Conservation (phyloP, 768 basidiomycete species). For the Rhizopogon salebrosus region DNA sequence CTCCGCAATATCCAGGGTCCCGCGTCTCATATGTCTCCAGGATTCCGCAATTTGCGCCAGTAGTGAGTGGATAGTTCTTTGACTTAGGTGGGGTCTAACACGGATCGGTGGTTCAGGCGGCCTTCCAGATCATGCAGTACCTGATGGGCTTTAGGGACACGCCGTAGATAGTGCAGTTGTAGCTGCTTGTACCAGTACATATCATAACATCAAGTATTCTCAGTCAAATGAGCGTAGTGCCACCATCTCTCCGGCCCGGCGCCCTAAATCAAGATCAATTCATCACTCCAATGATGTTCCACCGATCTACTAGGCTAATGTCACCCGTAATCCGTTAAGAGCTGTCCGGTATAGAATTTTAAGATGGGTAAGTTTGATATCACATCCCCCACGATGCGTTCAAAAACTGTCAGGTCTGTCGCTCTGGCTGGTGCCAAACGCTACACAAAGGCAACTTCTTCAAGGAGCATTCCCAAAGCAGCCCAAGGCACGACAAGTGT, state of each 20-base stretch:
- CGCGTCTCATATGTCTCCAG: conserved; percentile 22
- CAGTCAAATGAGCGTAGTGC: too few relatives aligned
- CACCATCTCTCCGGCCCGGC: too few relatives aligned
- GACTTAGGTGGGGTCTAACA: neutral
- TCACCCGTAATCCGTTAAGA: too few relatives aligned
- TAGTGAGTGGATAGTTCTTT: conserved; percentile 31
- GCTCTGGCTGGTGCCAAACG: conserved; percentile 66
- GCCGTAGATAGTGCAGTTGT: conserved; percentile 25
- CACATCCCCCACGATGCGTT: neutral
- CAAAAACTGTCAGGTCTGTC: conserved; percentile 40
- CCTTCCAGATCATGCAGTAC: conserved; percentile 65
- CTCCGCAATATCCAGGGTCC: neutral
- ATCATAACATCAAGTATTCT: neutral
- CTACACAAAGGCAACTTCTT: conserved; percentile 39
- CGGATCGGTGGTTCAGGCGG: conserved; percentile 36
- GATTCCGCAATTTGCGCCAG: conserved; percentile 63
- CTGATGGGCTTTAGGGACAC: conserved; percentile 57
- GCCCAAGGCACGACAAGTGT: conserved; percentile 2
- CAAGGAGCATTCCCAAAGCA: conserved; percentile 41
- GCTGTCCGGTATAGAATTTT: neutral
- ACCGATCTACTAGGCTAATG: too few relatives aligned
- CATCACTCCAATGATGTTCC: too few relatives aligned
- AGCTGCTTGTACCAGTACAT: conserved; percentile 4
- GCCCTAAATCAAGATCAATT: neutral
- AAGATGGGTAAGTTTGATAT: neutral